Conservation (phyloP, 129 eudicot genomes). For the Pittosporum tobira region DNA sequence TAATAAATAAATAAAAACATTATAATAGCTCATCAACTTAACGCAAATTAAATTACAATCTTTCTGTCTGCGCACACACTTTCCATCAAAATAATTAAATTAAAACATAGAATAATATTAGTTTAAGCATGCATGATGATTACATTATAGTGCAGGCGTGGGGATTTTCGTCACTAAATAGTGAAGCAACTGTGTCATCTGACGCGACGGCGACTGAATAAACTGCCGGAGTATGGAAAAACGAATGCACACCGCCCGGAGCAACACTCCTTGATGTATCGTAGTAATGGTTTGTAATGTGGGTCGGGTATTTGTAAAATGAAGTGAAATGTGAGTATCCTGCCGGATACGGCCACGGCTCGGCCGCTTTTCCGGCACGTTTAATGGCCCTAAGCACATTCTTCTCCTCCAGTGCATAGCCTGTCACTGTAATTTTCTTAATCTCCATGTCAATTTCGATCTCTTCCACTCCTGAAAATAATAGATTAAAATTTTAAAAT, state of each 20-base stretch:
- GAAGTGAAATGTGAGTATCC: conserved; percentile 59
- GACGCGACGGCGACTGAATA: conserved; percentile 86
- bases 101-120: background rate
- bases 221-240: conserved; percentile 78
- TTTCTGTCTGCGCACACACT: too few species aligned
- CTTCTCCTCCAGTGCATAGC: conserved; percentile 63
- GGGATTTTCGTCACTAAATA: conserved; percentile 93
- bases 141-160: conserved; percentile 81
- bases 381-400: conserved; percentile 78
- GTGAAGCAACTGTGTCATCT: conserved; percentile 78
- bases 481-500: too few species aligned
- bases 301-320: conserved; percentile 78
- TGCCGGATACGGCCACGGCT: conserved; percentile 90
- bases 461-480: conserved; percentile 62
- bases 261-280: conserved; percentile 46
- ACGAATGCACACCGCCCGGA: conserved; percentile 48
- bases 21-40: background rate
- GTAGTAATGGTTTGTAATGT: conserved; percentile 51
- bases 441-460: conserved; percentile 88
- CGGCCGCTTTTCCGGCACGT: conserved; percentile 89
- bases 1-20: too few species aligned
- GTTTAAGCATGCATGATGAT: background rate
- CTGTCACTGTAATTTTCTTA: conserved; percentile 69
- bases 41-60: background rate
- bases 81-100: background rate